Conservation (phyloP, 495 filamentous ascomycete genomes). For the Chaetomium fimeti region DNA sequence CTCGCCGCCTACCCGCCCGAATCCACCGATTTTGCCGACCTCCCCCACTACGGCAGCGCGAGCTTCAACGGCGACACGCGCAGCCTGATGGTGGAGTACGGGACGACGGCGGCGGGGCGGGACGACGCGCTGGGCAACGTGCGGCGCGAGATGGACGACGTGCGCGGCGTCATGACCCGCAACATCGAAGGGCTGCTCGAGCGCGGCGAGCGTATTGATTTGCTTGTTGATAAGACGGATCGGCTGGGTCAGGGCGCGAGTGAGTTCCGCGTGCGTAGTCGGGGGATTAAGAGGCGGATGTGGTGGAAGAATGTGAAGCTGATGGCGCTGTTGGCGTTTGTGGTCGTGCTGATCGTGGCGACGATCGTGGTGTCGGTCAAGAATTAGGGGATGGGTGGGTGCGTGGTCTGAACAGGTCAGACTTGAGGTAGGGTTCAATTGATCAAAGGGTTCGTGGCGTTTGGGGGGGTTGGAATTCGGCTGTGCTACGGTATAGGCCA, state of each 20-base stretch:
- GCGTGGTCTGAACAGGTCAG: not conserved
- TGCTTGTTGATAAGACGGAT: slow-evolving; percentile 97
- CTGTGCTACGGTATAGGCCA: slow-evolving; percentile 7
- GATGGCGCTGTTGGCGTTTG: slow-evolving; percentile 80
- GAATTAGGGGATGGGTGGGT: slow-evolving; percentile 24
- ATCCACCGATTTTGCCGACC: slow-evolving; percentile 65
- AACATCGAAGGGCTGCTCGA: slow-evolving; percentile 97
- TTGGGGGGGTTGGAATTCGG: slow-evolving; percentile 1
- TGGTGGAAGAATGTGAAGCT: slow-evolving; percentile 99
- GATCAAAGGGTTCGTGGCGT: slow-evolving; percentile 2
- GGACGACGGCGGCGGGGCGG: slow-evolving; percentile 63
- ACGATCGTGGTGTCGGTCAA: slow-evolving; percentile 47
- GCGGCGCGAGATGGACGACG: slow-evolving; percentile 86
- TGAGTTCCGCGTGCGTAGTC: slow-evolving; percentile 83
- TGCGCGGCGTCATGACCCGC: slow-evolving; percentile 94
- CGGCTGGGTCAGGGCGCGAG: slow-evolving; percentile 77
- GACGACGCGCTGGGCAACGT: slow-evolving; percentile 83
- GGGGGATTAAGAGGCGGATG: slow-evolving; percentile 85
- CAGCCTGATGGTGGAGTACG: slow-evolving; percentile 77
- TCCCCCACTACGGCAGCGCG: slow-evolving; percentile 87
- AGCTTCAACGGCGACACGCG: slow-evolving; percentile 80
- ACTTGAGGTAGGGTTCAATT: too few relatives aligned
- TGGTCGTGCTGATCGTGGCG: slow-evolving; percentile 74
- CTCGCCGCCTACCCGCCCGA: slow-evolving; percentile 66
- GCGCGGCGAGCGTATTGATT: slow-evolving; percentile 89